Base-by-base conservation (phyloP, 2,329 filamentous ascomycete genomes). In the Phialemoniopsis sp. region DNA sequence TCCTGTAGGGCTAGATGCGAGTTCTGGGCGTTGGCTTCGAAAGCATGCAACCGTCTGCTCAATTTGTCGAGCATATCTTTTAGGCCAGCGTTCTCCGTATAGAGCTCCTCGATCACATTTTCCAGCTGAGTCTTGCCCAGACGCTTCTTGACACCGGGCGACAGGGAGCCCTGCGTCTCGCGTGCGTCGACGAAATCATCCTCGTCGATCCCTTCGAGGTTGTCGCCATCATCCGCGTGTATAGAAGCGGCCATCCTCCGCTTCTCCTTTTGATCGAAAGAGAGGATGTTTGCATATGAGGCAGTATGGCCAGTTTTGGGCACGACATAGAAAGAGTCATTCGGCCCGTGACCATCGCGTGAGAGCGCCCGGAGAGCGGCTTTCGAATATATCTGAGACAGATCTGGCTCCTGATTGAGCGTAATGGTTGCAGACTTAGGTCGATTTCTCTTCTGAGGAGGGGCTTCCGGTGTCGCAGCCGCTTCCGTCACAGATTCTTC, bases 321-420 rank as follows among this genome's bases (percentile, higher is more conserved):
- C 2, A 98, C 93, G 2, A 97, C 86, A 58, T 96, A 97, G 66
- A 98, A 98, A 8, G 87, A 93, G 52, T 87, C 86, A 42, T 73
- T 78, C 13, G 77, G 68, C 13, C 74, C 73, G 19, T 82, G 74
- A 1, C 79, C 80, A 21, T 84, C 82, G 40, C 87, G 82, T 15
- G 80, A 75, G 32, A 95, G 74, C 1, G 90, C 88, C 37, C 84
- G 78, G 39, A 97, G 74, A 4, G 91, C 88, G 12, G 91, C 89
- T 48, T 81, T 82, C 31, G 89, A 95, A 59, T 94, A 94, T 21
- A 95, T 78, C 44, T 83, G 86, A 50, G 80, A 82, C 18, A 95
- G 76, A 49, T 97, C 89, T 0, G 89, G 87, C 14, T 87, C 82
- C 2, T 68, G 60, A 29, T 67, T 48, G 30, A 45, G 47, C 12